Conservation (phyloP, 768 basidiomycete genomes). For the Kondoa malvinella region DNA sequence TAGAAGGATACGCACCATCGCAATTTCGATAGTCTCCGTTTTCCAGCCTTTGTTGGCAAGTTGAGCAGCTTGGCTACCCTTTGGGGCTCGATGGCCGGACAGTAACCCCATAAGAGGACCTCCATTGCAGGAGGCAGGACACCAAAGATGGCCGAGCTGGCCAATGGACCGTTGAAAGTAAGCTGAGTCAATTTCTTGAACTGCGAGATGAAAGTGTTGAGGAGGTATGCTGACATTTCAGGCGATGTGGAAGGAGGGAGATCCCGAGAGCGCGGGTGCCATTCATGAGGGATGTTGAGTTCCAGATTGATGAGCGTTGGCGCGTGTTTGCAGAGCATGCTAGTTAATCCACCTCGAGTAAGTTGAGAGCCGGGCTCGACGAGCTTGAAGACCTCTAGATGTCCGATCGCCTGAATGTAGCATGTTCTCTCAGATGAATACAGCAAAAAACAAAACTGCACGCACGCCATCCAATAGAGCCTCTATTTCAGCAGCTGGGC, state of each 20-base stretch:
- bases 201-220: slow-evolving; percentile 3
- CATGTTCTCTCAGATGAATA: background rate
- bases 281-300: background rate
- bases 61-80: slow-evolving; percentile 4
- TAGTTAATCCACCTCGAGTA: background rate
- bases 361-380: background rate
- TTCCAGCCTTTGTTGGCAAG: background rate
- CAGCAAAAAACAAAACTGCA: background rate
- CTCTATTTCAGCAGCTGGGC: background rate
- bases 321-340: background rate
- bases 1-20: background rate
- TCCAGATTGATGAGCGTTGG: background rate
- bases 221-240: background rate
- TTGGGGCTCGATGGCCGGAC: background rate
- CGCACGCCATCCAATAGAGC: background rate
- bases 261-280: background rate
- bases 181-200: background rate
- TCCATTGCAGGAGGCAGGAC: background rate
- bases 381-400: background rate
- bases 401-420: background rate
- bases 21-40: background rate
- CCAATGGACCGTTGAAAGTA: background rate
- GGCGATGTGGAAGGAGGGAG: background rate
- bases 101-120: background rate
- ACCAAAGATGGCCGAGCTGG: background rate